Evolutionary conservation across 1,139 yeast species (phyloP), one percentile per base, ranked within the genome.

Genomic region (Kurtzmaniella quercitrusa): DNA sequence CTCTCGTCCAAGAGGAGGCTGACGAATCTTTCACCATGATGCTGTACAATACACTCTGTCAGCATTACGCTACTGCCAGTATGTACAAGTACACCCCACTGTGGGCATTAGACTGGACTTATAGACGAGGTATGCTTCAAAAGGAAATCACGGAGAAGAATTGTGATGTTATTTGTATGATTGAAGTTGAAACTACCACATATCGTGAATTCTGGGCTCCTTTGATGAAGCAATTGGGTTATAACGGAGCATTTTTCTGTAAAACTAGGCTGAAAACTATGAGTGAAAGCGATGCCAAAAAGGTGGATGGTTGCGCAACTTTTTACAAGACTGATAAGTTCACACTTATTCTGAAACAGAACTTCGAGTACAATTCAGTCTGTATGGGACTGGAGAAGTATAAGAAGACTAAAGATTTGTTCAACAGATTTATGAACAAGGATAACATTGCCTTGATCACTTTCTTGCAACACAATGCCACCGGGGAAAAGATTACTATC

Each of bases 31-130:
- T 93, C 60, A 86, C 96, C 0, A 70, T 91, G 43, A 74, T 88
- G 75, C 82, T 91, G 39, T 93, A 89, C 70, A 93, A 93, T 62
- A 88, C 95, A 2, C 73, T 93, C 58, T 93, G 98, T 64, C 98
- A 93, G 60, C 95, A 86, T 61, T 91, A 91, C 68, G 98, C 98
- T 3, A 89, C 97, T 8, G 78, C 94, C 17, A 86, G 82, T 61
- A 76, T 91, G 85, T 94, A 88, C 61, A 91, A 87, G 55, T 93
- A 88, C 60, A 89, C 98, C 2, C 98, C 98, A 23, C 82, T 95
- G 2, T 93, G 98, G 98, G 98, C 98, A 5, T 75, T 93, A 49
- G 80, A 82, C 42, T 91, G 98, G 98, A 86, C 85, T n/a, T 89
- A 84, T 64, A 83, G 99, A 65, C 80, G 84, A 57, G 82, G 84